Conservation (phyloP, 2,329 filamentous ascomycete genomes). For the Onygena corvina region DNA sequence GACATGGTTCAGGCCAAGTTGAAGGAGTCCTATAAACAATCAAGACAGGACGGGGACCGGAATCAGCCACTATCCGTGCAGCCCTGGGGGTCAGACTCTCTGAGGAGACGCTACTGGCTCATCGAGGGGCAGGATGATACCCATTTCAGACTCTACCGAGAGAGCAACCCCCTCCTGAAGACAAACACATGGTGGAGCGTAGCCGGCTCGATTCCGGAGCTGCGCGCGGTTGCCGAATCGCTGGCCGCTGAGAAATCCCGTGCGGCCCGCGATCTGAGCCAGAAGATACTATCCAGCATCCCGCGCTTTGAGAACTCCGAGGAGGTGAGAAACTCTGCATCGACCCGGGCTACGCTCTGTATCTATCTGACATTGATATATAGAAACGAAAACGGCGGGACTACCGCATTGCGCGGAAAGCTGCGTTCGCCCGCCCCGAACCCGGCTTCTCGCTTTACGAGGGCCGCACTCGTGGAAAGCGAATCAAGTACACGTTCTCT, state of each 20-base stretch:
- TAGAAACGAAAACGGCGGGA: slow-evolving; percentile 88
- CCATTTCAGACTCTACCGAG: slow-evolving; percentile 82
- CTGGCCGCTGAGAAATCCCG: slow-evolving; percentile 69
- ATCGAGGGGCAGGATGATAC: slow-evolving; percentile 92
- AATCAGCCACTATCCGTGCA: slow-evolving; percentile 86
- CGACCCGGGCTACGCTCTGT: not conserved
- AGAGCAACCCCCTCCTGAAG: slow-evolving; percentile 65
- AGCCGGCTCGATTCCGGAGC: slow-evolving; percentile 78
- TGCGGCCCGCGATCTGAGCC: slow-evolving; percentile 64
- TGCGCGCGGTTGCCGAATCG: slow-evolving; percentile 62
- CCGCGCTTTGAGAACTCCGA: slow-evolving; percentile 88
- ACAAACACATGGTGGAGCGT: slow-evolving; percentile 86
- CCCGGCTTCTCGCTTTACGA: slow-evolving; percentile 89
- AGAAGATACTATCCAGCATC: slow-evolving; percentile 65
- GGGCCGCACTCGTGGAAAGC: slow-evolving; percentile 88
- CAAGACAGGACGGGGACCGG: slow-evolving; percentile 60
- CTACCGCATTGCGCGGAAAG: slow-evolving; percentile 74
- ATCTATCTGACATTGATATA: slow-evolving; percentile 1
- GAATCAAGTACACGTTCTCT: slow-evolving; percentile 90
- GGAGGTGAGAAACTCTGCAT: slow-evolving; percentile 50
- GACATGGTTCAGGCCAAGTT: slow-evolving; percentile 70
- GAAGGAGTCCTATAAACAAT: slow-evolving; percentile 78
- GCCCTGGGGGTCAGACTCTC: slow-evolving; percentile 77
- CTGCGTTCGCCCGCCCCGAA: slow-evolving; percentile 76
- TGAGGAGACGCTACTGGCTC: slow-evolving; percentile 86